These are phyloP conservation scores for Xylaria polymorpha DNA, from an alignment of 2,329 filamentous ascomycete genomes.

Conservation along the genomic window DNA sequence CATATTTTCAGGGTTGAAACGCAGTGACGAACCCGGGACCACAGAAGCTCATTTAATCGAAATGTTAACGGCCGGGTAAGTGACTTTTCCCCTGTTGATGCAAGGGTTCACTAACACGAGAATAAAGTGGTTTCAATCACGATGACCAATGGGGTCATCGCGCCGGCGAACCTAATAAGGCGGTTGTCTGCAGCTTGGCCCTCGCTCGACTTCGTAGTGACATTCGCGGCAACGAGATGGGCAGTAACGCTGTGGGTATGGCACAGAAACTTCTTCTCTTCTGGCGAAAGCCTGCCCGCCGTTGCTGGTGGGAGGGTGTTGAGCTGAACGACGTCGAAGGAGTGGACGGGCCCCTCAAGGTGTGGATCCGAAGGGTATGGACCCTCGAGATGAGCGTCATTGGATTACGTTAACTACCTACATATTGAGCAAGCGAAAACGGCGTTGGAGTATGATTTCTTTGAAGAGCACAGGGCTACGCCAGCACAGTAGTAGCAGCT, in stretches of 20 bases:
- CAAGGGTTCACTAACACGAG: slow-evolving; percentile 36
- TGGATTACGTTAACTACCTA: slow-evolving; percentile 72
- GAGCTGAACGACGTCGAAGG: slow-evolving; percentile 91
- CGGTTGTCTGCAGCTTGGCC: slow-evolving; percentile 95
- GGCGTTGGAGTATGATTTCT: slow-evolving; percentile 42
- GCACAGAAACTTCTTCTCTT: slow-evolving; percentile 97
- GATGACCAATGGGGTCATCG: slow-evolving; percentile 96
- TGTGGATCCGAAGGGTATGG: slow-evolving; percentile 98
- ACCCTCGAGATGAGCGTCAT: slow-evolving; percentile 98
- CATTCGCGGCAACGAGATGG: slow-evolving; percentile 80
- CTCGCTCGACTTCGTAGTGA: slow-evolving; percentile 93
- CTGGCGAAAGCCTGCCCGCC: slow-evolving; percentile 94
- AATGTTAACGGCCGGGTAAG: slow-evolving; percentile 98
- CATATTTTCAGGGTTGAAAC: slow-evolving; percentile 94
- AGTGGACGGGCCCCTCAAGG: slow-evolving; percentile 90
- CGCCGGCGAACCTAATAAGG: slow-evolving; percentile 97
- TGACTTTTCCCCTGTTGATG: slow-evolving; percentile 37
- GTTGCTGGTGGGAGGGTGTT: slow-evolving; percentile 99
- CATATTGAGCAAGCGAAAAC: slow-evolving; percentile 41
- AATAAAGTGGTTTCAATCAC: slow-evolving; percentile 89
- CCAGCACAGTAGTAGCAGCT: slow-evolving; percentile 32
- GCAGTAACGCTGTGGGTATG: slow-evolving; percentile 91
- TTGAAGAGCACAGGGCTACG: slow-evolving; percentile 24
- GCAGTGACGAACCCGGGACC: slow-evolving; percentile 94
- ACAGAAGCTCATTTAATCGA: slow-evolving; percentile 99